Conservation (phyloP, 176 grass and related monocot genomes). For the Puya raimondii region DNA sequence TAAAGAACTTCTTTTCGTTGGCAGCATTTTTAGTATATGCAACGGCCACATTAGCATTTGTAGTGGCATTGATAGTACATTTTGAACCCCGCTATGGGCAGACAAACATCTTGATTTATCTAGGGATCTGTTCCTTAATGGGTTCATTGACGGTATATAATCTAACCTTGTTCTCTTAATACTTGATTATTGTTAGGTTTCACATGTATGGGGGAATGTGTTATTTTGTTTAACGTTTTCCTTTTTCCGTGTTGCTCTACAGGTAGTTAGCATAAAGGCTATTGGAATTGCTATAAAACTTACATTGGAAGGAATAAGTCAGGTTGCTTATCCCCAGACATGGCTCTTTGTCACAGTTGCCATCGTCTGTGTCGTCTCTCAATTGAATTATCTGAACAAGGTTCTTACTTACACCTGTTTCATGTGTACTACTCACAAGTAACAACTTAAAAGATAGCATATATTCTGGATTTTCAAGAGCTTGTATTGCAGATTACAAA, state of each 20-base stretch:
- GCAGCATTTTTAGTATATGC: constrained; percentile 81
- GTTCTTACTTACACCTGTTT: constrained; percentile 10
- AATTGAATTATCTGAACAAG: constrained; percentile 98
- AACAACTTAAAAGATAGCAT: too few species aligned
- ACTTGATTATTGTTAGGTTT: constrained; percentile 5
- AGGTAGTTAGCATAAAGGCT: constrained; percentile 97
- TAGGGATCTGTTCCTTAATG: constrained; percentile 90
- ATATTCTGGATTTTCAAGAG: too few species aligned
- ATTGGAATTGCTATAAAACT: constrained; percentile 93
- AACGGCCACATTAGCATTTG: constrained; percentile 33
- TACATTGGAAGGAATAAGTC: constrained; percentile 76
- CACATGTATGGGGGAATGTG: neutral
- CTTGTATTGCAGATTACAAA: too few species aligned
- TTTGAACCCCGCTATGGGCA: constrained; percentile 89
- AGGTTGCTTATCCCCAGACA: constrained; percentile 69
- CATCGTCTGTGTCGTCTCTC: constrained; percentile 66
- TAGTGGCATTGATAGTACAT: constrained; percentile 47
- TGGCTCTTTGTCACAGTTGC: constrained; percentile 82
- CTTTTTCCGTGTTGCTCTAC: constrained; percentile 1
- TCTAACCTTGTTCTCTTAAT: constrained; percentile 7
- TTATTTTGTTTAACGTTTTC: neutral
- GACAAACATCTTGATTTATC: constrained; percentile 83
- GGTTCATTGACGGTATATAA: constrained; percentile 81
- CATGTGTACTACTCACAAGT: neutral
- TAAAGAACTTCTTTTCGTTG: constrained; percentile 7